phyloP scores from a whole-genome alignment of 768 basidiomycete genomes.

The Boletus rubescentipes region DNA sequence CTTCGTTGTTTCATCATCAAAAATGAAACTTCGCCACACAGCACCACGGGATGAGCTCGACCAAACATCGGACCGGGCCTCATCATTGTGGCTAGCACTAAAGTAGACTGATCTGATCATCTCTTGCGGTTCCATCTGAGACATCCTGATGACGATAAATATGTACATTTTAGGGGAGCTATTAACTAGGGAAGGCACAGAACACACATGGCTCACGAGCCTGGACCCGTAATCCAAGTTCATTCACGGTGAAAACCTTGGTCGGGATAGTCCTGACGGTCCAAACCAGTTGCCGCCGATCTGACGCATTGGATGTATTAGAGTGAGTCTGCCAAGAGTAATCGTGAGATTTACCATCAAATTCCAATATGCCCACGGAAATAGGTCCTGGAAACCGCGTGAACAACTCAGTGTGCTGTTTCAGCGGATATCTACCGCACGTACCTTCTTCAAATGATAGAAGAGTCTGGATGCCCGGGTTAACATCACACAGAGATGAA shows the following conservation, averaged over 20 bases:
- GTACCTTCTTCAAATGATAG: constrained; percentile 86
- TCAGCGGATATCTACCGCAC: not conserved
- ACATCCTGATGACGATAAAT: constrained; percentile 10
- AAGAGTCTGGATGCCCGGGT: constrained; percentile 48
- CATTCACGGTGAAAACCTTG: constrained; percentile 33
- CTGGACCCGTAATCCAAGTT: not conserved
- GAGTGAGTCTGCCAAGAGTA: not conserved
- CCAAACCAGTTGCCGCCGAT: constrained; percentile 51
- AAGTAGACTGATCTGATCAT: not conserved
- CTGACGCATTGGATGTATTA: constrained; percentile 15
- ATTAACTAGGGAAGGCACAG: not conserved
- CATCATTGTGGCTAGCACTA: not conserved
- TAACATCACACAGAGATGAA: constrained; percentile 3
- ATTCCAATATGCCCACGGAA: constrained; percentile 69
- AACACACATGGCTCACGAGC: not conserved
- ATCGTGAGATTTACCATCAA: constrained; percentile 49
- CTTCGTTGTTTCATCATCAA: not conserved
- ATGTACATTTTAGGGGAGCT: not conserved
- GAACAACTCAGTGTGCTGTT: not conserved
- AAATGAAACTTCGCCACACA: not conserved
- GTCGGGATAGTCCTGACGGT: constrained; percentile 39
- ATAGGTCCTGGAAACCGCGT: constrained; percentile 26
- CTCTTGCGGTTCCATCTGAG: constrained; percentile 15
- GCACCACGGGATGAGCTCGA: not conserved
- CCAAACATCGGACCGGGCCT: constrained; percentile 7